A percentile compares a stretch with the other conserved stretches of the same genome.
phyloP scores from a whole-genome alignment of 176 grass and related monocot species.

The Leersia perrieri region DNA sequence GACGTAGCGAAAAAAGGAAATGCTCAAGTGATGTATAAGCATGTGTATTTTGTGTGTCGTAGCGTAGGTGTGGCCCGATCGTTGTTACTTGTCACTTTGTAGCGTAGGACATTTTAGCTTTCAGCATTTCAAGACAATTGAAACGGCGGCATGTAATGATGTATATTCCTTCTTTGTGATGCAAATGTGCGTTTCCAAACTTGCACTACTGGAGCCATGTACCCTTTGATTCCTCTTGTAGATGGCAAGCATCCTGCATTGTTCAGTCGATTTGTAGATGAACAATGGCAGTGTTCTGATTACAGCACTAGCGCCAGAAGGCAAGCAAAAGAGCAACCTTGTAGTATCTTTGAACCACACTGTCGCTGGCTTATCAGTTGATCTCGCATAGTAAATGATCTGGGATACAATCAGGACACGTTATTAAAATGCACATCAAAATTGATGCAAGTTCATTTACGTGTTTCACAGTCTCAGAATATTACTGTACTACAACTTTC shows the following conservation, averaged over 20 bases:
- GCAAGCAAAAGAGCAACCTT: too few species aligned
- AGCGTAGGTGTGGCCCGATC: conserved; percentile 27
- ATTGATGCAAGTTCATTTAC: background rate
- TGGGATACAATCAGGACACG: background rate
- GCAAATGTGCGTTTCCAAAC: conserved; percentile 25
- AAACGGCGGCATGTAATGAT: conserved; percentile 48
- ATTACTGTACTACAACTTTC: conserved; percentile 69
- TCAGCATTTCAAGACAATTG: conserved; percentile 20
- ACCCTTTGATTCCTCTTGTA: background rate
- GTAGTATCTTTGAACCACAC: too few species aligned
- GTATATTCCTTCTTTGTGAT: conserved; percentile 53
- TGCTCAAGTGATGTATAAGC: conserved; percentile 22
- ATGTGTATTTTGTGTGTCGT: conserved; percentile 53
- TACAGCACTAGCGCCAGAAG: too few species aligned
- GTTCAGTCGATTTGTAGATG: background rate
- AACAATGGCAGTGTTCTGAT: background rate
- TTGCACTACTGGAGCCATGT: background rate
- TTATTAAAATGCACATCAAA: background rate
- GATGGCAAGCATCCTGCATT: too few species aligned
- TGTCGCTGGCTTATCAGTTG: conserved; percentile 21
- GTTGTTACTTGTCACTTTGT: conserved; percentile 14
- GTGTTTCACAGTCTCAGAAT: background rate
- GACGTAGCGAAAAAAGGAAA: conserved; percentile 46
- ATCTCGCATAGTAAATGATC: too few species aligned
- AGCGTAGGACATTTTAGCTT: conserved; percentile 30